Evolutionary conservation across 2,329 filamentous ascomycete species (phyloP).

Genomic region (Penicillium psychrosexuale): DNA sequence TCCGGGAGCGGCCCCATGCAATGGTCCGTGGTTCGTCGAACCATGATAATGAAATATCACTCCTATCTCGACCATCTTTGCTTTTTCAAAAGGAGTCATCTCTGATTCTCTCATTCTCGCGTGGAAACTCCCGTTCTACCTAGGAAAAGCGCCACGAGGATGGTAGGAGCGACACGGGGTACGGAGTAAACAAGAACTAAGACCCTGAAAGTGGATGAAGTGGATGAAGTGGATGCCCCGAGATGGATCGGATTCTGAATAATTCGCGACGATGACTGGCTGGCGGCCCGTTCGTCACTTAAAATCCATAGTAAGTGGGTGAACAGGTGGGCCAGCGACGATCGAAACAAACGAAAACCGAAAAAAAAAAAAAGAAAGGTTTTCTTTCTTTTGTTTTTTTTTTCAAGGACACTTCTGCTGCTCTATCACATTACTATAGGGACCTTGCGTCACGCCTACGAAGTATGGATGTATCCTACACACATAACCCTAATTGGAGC

Average conservation of each 20-base stretch:
- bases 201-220: slow-evolving; percentile 7
- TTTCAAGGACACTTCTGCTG: background rate
- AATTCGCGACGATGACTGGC: slow-evolving; percentile 17
- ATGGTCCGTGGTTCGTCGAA: slow-evolving; percentile 14
- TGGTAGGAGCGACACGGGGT: background rate
- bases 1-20: background rate
- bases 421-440: background rate
- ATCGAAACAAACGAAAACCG: slow-evolving; percentile 7
- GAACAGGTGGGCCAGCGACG: slow-evolving; percentile 24
- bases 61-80: background rate
- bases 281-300: slow-evolving; percentile 16
- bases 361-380: background rate
- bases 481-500: background rate
- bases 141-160: slow-evolving; percentile 5
- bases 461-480: background rate
- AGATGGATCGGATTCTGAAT: slow-evolving; percentile 19
- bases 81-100: background rate
- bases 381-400: background rate
- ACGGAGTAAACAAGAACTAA: background rate
- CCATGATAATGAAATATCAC: background rate
- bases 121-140: background rate
- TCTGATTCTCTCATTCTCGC: background rate
- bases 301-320: slow-evolving; percentile 19
- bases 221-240: background rate
- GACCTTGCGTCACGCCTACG: background rate